Evolutionary conservation across 2,329 filamentous ascomycete species (phyloP), one percentile per base, ranked within the genome.

Genomic region (Ophiostoma himal-ulmi): DNA sequence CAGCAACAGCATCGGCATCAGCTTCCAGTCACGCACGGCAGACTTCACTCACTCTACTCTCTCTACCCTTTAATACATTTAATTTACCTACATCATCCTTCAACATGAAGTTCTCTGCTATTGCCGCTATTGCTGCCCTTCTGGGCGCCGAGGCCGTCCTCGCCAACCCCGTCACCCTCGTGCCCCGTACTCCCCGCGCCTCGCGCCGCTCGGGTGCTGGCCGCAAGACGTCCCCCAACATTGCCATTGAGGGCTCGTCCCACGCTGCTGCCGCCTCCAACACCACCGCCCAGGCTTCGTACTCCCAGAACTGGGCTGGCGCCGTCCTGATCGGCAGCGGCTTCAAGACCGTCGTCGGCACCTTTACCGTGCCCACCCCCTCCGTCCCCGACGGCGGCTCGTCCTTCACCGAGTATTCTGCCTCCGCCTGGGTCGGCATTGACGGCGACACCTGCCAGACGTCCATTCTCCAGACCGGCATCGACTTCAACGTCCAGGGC

Each of bases 71-170:
- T 41, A 65, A 39, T 39, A 64, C 13, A n/a, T 20, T 39, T n/a
- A 5, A 11, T 36, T 37, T 64, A 14, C 13, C 57, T 36, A 20
- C 62, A 39, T 22, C 60, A 22, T 7, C 36, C 57, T 30, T 34
- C 62, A 65, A 8, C 17, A 87, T 87, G 85, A 86, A 84, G 80
- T 78, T 83, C 78, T 78, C 83, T 77, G 75, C 81, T 67, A 72
- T 80, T 68, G 71, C 83, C 64, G 78, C 73, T 37, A 22, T 67
- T 41, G 71, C 72, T 22, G 73, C 70, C 70, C 70, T 73, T 36
- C 68, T 74, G 41, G 69, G 82, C 71, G 80, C 81, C 69, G 78
- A 79, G 70, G 75, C 78, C 70, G 80, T 79, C 67, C 68, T 83
- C 48, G 83, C 82, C 48, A 82, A 82, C 37, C 84, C 83, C 44